phyloP scores from a whole-genome alignment of 495 filamentous ascomycete species.

The Paragyromitra xinjiangensis region DNA sequence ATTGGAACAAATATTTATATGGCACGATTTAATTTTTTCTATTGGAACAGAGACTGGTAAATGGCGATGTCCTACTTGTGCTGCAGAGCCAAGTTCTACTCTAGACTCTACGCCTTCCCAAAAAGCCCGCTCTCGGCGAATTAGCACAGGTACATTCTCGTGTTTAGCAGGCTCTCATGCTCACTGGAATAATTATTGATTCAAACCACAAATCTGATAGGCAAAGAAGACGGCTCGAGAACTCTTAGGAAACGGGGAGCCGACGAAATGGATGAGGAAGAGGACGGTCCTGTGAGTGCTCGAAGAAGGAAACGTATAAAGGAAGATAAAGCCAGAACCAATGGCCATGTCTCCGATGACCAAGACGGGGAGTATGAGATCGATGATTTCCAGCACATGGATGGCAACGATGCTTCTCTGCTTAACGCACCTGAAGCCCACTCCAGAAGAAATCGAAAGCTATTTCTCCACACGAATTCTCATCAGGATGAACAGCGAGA shows the following conservation, averaged over 20 bases:
- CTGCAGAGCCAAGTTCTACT: constrained; percentile 65
- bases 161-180: constrained; percentile 49
- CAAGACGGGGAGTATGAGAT: constrained; percentile 52
- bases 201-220: constrained; percentile 67
- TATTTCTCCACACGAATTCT: constrained; percentile 20
- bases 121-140: constrained; percentile 55
- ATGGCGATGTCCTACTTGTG: constrained; percentile 85
- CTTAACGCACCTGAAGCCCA: constrained; percentile 18
- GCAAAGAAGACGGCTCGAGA: constrained; percentile 62
- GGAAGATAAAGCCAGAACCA: constrained; percentile 43
- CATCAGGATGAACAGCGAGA: constrained; percentile 41
- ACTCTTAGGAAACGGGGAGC: constrained; percentile 86
- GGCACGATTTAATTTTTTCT: constrained; percentile 43
- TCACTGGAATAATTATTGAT: constrained; percentile 60
- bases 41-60: constrained; percentile 64
- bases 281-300: constrained; percentile 51
- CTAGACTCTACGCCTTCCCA: constrained; percentile 58
- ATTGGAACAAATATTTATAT: constrained; percentile 12
- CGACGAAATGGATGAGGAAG: constrained; percentile 65
- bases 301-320: constrained; percentile 58
- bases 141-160: constrained; percentile 59
- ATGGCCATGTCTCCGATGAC: constrained; percentile 49
- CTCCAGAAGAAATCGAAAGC: constrained; percentile 46
- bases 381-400: constrained; percentile 48
- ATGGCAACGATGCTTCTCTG: constrained; percentile 27